Base-by-base conservation (phyloP, 805 yeast species). In the Pichia heedii region DNA sequence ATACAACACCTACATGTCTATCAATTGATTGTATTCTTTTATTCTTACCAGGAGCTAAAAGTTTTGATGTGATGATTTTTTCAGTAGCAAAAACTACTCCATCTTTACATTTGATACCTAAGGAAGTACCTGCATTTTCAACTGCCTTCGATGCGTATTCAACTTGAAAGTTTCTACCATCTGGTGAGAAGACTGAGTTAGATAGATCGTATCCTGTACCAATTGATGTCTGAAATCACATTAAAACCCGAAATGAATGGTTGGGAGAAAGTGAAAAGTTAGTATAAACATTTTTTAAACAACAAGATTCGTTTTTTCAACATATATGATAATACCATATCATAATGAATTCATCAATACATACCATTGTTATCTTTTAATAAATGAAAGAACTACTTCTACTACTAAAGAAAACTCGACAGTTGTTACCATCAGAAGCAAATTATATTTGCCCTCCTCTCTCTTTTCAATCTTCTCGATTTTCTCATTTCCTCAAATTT, bases 121-220 rank as follows among this genome's bases (percentile, higher is more conserved):
- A 73, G 19, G 97, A 81, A 0, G 98, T 93, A 11, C 96, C 94
- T 40, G 96, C 96, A 57, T 88, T 89, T 65, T 93, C 99, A 3
- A 90, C 97, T 2, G 98, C 98, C 61, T 93, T 93, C 56, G 84
- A 74, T 27, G 99, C 99, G 58, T 93, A 93, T 65, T 93, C 98
- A 18, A 93, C 98, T 66, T 93, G 99, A 70, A 93, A 93, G 64
- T 85, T 86, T 69, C 95, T 76, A 34, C 95, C 95, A 62, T 87
- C 96, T 45, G 90, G 90, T 44, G 87, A 79, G 69, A 93, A 93
- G 49, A 90, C 96, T 68, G 95, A 82, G 70, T 93, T 93, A 29
- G 97, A 87, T 60, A 93, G 80, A 73, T 93, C 99, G 78, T 93
- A 93, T 18, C 99, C 99, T 24, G 99, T 93, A 55, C 99, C 99